phyloP scores from a whole-genome alignment of 2,329 filamentous ascomycete genomes.

The Venturia oleaginea region DNA sequence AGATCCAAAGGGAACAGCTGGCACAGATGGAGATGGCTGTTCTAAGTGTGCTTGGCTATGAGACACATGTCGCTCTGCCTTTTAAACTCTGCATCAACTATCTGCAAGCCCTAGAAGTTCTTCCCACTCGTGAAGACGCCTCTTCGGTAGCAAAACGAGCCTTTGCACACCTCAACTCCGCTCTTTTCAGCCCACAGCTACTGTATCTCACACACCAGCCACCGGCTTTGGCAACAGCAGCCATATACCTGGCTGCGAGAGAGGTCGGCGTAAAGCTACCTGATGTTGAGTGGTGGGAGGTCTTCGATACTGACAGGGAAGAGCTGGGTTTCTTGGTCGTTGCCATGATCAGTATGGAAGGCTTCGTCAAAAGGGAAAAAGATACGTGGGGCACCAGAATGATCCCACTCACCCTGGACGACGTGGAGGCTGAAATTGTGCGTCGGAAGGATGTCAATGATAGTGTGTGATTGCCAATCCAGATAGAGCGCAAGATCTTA shows the following conservation, averaged over 20 bases:
- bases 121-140: conserved; percentile 30
- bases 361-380: conserved; percentile 54
- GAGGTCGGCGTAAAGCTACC: conserved; percentile 72
- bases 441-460: not conserved
- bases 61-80: conserved; percentile 76
- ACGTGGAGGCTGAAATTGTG: conserved; percentile 50
- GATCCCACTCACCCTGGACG: conserved; percentile 50
- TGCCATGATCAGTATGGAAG: conserved; percentile 68
- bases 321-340: conserved; percentile 90
- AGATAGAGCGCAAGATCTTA: not conserved
- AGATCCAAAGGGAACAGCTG: conserved; percentile 53
- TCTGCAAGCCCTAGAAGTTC: conserved; percentile 75
- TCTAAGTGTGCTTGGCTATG: conserved; percentile 66
- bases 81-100: conserved; percentile 86
- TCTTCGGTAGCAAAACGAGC: conserved; percentile 53
- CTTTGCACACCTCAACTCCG: conserved; percentile 75
- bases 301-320: conserved; percentile 92
- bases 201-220: conserved; percentile 91
- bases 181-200: conserved; percentile 77
- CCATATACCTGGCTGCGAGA: conserved; percentile 79
- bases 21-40: conserved; percentile 70
- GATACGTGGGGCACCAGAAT: conserved; percentile 41
- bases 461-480: not conserved
- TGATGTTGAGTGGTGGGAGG: conserved; percentile 89
- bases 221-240: conserved; percentile 71